Conservation (phyloP, 1,284 basidiomycete genomes). For the Dichomitus squalens region DNA sequence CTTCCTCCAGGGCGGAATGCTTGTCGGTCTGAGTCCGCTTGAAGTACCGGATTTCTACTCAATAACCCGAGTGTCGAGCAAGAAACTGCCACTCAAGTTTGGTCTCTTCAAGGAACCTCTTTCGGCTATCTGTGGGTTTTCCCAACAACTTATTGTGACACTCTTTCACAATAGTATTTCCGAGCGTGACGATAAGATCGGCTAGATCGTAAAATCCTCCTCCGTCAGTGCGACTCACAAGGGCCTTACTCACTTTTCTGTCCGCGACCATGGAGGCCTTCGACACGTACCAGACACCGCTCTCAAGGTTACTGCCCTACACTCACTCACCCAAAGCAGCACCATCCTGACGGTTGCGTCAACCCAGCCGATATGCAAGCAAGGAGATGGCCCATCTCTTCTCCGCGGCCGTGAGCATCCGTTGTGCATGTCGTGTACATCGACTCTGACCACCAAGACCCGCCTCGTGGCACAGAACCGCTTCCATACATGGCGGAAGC, state of each 20-base stretch:
- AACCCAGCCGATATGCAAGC: conserved; percentile 91
- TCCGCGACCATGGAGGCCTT: conserved; percentile 56
- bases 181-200: conserved; percentile 3
- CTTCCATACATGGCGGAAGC: conserved; percentile 94
- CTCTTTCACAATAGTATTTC: no score
- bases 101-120: no score
- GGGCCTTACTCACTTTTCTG: not conserved
- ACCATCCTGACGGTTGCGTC: conserved; percentile 15
- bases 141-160: no score
- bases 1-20: no score
- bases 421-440: no score
- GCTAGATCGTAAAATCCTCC: conserved; percentile 3
- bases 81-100: no score
- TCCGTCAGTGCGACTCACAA: not conserved
- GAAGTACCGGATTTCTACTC: no score
- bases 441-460: not conserved
- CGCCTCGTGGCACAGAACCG: conserved; percentile 67
- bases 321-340: not conserved
- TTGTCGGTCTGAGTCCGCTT: no score
- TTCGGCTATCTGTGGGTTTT: no score
- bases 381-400: conserved; percentile 98
- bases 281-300: conserved; percentile 74
- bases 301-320: conserved; percentile 57
- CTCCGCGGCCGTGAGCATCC: conserved; percentile 74
- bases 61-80: no score